These are phyloP conservation scores for Torulaspora globosa DNA, from an alignment of 1,139 yeast species.

Conservation along the genomic window DNA sequence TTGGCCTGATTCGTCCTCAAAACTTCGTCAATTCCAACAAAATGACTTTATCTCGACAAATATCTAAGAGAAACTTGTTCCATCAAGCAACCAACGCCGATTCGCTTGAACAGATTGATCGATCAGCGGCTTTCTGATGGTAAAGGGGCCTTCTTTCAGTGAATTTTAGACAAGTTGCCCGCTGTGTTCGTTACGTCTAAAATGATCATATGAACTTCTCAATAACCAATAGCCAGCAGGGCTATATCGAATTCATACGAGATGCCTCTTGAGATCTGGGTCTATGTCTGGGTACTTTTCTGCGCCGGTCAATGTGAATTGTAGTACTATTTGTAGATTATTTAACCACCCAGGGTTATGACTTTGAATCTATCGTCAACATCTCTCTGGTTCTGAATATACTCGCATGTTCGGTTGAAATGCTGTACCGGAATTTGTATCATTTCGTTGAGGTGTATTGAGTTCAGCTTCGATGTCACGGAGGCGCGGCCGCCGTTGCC, in stretches of 20 bases:
- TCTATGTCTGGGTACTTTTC: background rate
- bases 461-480: conserved; percentile 17
- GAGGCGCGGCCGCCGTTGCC: conserved; percentile 20
- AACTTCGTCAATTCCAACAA: background rate
- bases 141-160: conserved; percentile 2
- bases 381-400: conserved; percentile 47
- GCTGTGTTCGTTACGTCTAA: background rate
- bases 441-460: conserved; percentile 21
- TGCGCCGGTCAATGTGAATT: background rate
- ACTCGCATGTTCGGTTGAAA: conserved; percentile 29
- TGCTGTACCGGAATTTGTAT: conserved; percentile 23
- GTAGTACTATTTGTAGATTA: background rate
- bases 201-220: background rate
- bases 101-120: background rate
- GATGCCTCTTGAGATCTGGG: background rate
- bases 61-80: background rate
- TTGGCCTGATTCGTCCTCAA: conserved; percentile 1
- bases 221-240: background rate
- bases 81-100: background rate
- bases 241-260: background rate
- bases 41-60: background rate
- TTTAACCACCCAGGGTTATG: conserved; percentile 29
- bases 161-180: background rate
- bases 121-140: background rate
- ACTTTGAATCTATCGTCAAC: conserved; percentile 39